Base-by-base conservation (phyloP, 1,139 yeast genomes). In the Candida pseudoviswanathii region DNA sequence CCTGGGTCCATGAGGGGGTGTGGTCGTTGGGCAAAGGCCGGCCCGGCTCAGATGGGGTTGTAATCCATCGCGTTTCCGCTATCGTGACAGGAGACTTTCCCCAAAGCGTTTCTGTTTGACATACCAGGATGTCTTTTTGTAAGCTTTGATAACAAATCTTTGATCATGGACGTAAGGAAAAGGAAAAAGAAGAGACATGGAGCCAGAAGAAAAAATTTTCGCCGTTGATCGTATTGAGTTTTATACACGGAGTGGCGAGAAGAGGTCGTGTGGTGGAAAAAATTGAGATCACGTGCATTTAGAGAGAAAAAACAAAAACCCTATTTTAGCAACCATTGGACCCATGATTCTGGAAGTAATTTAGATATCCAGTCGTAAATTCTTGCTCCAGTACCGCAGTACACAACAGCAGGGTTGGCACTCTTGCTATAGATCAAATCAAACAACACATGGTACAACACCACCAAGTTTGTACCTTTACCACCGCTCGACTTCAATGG, bases 11-110 rank as follows among this genome's bases (percentile, higher is more conserved):
- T 16, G 16, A 16, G 16, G 16, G 16, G 16, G 16, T 16, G 16
- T 16, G 16, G 16, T 16, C 16, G 16, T 16, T 16, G 16, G 16
- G 16, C 16, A 16, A 16, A 16, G 16, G 16, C 16, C 16, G 16
- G 16, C 16, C 16, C 16, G 16, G 16, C 40, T 33, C 21, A 46
- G 44, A 34, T 43, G 47, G 55, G 52, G 44, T 39, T 41, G 11
- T n/a, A 49, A 46, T 39, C 44, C 77, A 73, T 66, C 68, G 70
- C 84, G 85, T 81, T 81, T 80, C 85, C 85, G 82, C 84, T 67
- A 74, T 61, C 65, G 59, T 68, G 91, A 89, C 91, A 86, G 95
- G 94, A 86, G 95, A 87, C 95, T 87, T 87, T 87, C 94, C 95
- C 95, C 94, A 82, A 86, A 86, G 91, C 90, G 66, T 66, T 50